These are phyloP conservation scores for Bipolaris zeicola DNA, from an alignment of 2,329 filamentous ascomycete genomes.

Conservation along the genomic window DNA sequence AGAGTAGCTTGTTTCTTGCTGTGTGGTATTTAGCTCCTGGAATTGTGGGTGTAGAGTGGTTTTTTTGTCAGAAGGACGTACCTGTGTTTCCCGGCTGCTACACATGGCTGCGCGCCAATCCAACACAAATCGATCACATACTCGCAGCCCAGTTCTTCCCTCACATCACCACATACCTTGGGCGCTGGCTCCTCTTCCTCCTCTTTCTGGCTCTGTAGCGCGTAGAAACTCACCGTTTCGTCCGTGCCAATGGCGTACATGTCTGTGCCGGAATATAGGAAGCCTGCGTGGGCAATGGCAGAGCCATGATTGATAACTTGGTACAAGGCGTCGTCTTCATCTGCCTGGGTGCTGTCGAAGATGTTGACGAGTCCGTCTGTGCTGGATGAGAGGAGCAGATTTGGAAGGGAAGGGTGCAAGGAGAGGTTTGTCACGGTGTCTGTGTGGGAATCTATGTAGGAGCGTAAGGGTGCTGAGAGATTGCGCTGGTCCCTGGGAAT, in stretches of 20 bases:
- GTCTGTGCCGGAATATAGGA: conserved; percentile 59
- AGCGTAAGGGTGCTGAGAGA: conserved; percentile 42
- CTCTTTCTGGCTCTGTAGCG: conserved; percentile 67
- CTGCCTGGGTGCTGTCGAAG: conserved; percentile 66
- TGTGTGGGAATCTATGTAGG: conserved; percentile 55
- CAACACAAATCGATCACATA: conserved; percentile 74
- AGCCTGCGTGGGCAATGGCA: conserved; percentile 76
- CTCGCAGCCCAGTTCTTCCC: conserved; percentile 69
- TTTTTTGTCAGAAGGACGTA: conserved; percentile 47
- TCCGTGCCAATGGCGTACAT: conserved; percentile 78
- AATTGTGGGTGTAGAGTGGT: not conserved
- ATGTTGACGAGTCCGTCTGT: conserved; percentile 81
- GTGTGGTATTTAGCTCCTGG: not conserved
- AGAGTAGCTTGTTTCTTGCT: conserved; percentile 40
- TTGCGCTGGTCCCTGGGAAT: conserved; percentile 50
- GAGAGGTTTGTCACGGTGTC: conserved; percentile 67
- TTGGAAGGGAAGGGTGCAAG: conserved; percentile 65
- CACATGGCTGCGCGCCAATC: conserved; percentile 63
- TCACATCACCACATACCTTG: conserved; percentile 68
- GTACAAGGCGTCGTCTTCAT: conserved; percentile 77
- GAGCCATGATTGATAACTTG: conserved; percentile 80
- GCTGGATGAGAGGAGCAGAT: conserved; percentile 73
- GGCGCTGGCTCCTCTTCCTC: conserved; percentile 60
- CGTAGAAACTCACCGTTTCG: conserved; percentile 76
- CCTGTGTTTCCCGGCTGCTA: conserved; percentile 72